phyloP scores from a whole-genome alignment of 2,329 filamentous ascomycete genomes.

The Lachnellula cervina region DNA sequence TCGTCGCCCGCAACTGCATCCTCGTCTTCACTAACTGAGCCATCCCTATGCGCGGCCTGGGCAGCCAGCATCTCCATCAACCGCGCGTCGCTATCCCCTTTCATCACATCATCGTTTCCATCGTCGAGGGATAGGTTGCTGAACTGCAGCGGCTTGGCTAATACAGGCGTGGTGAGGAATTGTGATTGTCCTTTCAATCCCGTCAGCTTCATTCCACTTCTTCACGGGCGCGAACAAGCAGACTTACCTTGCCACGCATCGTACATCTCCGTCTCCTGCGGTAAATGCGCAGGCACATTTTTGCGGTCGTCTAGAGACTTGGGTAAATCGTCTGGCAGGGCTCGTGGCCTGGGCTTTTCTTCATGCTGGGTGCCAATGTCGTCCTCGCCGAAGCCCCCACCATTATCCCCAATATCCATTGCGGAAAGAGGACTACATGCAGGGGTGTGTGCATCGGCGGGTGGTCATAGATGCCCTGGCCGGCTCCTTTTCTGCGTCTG shows the following conservation, averaged over 20 bases:
- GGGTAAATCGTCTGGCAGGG: conserved; percentile 78
- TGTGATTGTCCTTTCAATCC: conserved; percentile 75
- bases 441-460: conserved; percentile 21
- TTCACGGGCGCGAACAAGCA: neutral
- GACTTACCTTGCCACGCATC: conserved; percentile 90
- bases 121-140: conserved; percentile 77
- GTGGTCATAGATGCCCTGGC: conserved; percentile 9
- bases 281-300: conserved; percentile 54
- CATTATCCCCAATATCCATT: conserved; percentile 56
- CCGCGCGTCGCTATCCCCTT: conserved; percentile 73
- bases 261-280: conserved; percentile 91
- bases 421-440: conserved; percentile 32
- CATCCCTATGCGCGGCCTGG: conserved; percentile 80
- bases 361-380: conserved; percentile 21
- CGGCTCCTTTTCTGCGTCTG: neutral
- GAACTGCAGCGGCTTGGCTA: conserved; percentile 80
- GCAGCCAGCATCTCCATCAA: conserved; percentile 95
- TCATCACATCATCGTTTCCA: conserved; percentile 57
- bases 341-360: conserved; percentile 35
- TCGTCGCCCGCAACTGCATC: conserved; percentile 72
- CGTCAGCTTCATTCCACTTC: conserved; percentile 14
- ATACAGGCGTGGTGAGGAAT: conserved; percentile 81
- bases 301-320: conserved; percentile 87
- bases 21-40: conserved; percentile 69
- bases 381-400: conserved; percentile 54